Conservation (phyloP, 495 filamentous ascomycete genomes). For the Margaritispora aquatica region DNA sequence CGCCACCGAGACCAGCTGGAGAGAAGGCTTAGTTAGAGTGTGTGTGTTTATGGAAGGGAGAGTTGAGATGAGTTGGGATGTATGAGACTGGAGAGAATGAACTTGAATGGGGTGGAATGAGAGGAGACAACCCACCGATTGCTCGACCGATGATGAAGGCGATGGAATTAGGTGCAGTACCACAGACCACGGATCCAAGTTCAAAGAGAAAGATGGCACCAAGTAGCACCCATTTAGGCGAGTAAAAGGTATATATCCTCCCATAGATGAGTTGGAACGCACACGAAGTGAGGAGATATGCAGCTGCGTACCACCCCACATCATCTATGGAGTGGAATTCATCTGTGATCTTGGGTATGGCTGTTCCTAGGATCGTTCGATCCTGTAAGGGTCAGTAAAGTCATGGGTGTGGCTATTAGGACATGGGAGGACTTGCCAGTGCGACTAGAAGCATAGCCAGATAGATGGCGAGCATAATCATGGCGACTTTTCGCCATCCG, state of each 20-base stretch:
- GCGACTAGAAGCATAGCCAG: constrained; percentile 22
- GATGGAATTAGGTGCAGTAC: constrained; percentile 46
- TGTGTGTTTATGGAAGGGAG: too few species aligned
- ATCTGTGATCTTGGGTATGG: constrained; percentile 44
- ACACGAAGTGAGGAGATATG: constrained; percentile 44
- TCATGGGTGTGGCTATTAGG: not conserved
- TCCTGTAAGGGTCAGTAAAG: constrained; percentile 14
- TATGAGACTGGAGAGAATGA: too few species aligned
- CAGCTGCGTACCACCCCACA: constrained; percentile 50
- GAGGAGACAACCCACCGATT: constrained; percentile 30
- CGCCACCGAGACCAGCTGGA: constrained; percentile 45
- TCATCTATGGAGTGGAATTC: constrained; percentile 40
- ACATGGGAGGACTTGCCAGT: constrained; percentile 5
- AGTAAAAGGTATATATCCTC: constrained; percentile 27
- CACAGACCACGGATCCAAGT: constrained; percentile 49
- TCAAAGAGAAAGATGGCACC: constrained; percentile 37
- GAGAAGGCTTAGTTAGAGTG: too few species aligned
- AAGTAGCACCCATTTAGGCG: constrained; percentile 35
- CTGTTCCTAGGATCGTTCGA: constrained; percentile 47
- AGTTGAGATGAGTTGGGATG: too few species aligned
- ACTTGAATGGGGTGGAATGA: too few species aligned
- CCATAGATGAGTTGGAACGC: constrained; percentile 42
- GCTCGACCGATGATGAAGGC: constrained; percentile 54
- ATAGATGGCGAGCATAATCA: constrained; percentile 11
- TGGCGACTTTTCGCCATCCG: not conserved